Evolutionary conservation across 2,329 filamentous ascomycete genomes (phyloP).

Genomic region (Cyanodermella asteris): DNA sequence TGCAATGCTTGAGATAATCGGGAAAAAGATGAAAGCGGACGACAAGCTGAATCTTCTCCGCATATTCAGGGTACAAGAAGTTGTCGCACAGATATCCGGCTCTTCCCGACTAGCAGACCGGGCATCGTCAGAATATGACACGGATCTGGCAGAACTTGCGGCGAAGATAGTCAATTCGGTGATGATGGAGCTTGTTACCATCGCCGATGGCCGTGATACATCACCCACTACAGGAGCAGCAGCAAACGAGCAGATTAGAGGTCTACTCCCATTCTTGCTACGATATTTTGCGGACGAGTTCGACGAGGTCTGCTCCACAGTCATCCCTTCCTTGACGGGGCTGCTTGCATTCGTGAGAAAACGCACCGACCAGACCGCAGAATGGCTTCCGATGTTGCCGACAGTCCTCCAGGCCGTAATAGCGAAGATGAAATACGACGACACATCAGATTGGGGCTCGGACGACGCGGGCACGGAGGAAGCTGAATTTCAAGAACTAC

Average conservation of each 20-base stretch:
- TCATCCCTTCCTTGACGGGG: slow-evolving; percentile 83
- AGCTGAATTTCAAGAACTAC: slow-evolving; percentile 86
- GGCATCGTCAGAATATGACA: slow-evolving; percentile 74
- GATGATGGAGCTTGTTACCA: slow-evolving; percentile 66
- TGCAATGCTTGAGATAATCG: slow-evolving; percentile 87
- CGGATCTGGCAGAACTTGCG: slow-evolving; percentile 81
- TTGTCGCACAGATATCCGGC: slow-evolving; percentile 66
- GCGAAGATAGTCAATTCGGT: slow-evolving; percentile 89
- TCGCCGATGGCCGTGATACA: slow-evolving; percentile 50
- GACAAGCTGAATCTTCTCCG: slow-evolving; percentile 90
- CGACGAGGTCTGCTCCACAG: slow-evolving; percentile 89
- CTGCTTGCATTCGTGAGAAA: slow-evolving; percentile 79
- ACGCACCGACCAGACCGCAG: slow-evolving; percentile 38
- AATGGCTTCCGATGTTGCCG: slow-evolving; percentile 63
- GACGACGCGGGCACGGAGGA: slow-evolving; percentile 92
- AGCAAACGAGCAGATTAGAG: slow-evolving; percentile 45
- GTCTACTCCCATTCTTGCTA: slow-evolving; percentile 68
- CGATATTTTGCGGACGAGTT: slow-evolving; percentile 96
- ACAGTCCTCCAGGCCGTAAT: slow-evolving; percentile 84
- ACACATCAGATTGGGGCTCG: slow-evolving; percentile 79
- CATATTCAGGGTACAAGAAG: slow-evolving; percentile 69
- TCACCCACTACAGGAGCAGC: slow-evolving; percentile 8
- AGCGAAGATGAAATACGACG: slow-evolving; percentile 91
- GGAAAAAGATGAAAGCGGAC: slow-evolving; percentile 87
- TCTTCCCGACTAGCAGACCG: slow-evolving; percentile 65